These are phyloP conservation scores for Phycomyces blakesleeanus DNA, from an alignment of 192 early-diverging fungal species.

Conservation along the genomic window DNA sequence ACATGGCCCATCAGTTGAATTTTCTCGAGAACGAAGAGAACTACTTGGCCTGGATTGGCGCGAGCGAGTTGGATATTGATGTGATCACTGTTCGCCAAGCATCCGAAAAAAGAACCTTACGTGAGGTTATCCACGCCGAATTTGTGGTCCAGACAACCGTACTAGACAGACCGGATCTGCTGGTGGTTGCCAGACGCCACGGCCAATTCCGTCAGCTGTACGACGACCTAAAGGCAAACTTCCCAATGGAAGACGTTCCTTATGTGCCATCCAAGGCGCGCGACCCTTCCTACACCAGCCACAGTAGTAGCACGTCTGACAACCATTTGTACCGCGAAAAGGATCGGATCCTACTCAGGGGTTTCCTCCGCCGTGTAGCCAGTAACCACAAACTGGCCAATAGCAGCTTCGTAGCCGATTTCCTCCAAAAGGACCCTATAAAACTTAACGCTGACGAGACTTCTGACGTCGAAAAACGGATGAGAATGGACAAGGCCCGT, in stretches of 20 bases:
- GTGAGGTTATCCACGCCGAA: slow-evolving; percentile 40
- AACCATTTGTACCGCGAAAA: slow-evolving; percentile 43
- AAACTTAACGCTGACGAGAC: slow-evolving; percentile 33
- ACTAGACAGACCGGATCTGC: not conserved
- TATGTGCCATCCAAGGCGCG: slow-evolving; percentile 36
- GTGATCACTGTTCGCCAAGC: slow-evolving; percentile 40
- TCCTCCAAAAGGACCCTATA: slow-evolving; percentile 40
- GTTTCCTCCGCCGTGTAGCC: slow-evolving; percentile 39
- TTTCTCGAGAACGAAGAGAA: slow-evolving; percentile 11
- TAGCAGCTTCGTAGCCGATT: slow-evolving; percentile 30
- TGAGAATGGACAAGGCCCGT: slow-evolving; percentile 37
- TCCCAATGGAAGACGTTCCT: slow-evolving; percentile 45
- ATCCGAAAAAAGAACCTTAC: slow-evolving; percentile 37
- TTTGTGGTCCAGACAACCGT: slow-evolving; percentile 38
- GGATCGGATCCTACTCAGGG: slow-evolving; percentile 45
- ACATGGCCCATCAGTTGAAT: not conserved
- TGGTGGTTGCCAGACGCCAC: slow-evolving; percentile 44
- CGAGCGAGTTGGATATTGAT: slow-evolving; percentile 42
- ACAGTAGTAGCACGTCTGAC: not conserved
- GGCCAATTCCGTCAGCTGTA: slow-evolving; percentile 44
- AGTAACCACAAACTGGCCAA: slow-evolving; percentile 26
- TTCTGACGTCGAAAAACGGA: slow-evolving; percentile 34
- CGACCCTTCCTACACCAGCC: slow-evolving; percentile 21
- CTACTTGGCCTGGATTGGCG: slow-evolving; percentile 19
- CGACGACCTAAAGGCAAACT: slow-evolving; percentile 36